These are phyloP conservation scores for Corrigiola litoralis DNA, from an alignment of 179 eudicot species.

Conservation along the genomic window DNA sequence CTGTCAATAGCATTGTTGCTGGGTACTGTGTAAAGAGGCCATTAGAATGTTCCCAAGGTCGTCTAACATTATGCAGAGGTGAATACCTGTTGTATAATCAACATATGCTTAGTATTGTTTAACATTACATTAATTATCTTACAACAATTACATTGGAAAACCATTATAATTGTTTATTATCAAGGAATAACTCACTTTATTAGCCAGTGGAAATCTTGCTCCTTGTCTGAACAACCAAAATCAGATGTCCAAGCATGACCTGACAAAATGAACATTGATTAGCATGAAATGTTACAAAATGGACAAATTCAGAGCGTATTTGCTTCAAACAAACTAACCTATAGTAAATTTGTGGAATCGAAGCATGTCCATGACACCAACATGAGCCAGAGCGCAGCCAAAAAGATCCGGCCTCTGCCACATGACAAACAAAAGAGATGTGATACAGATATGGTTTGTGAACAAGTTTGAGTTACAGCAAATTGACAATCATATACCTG, in stretches of 20 bases:
- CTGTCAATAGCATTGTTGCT: constrained; percentile 77
- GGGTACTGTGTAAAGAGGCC: constrained; percentile 58
- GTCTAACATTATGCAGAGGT: constrained; percentile 84
- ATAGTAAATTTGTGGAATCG: constrained; percentile 91
- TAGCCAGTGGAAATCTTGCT: constrained; percentile 78
- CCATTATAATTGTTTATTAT: neutral
- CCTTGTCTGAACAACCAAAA: constrained; percentile 87
- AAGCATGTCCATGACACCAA: constrained; percentile 97
- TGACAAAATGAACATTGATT: constrained; percentile 22
- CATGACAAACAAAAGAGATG: constrained; percentile 91
- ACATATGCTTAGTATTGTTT: neutral
- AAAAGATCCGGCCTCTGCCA: constrained; percentile 96
- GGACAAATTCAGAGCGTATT: neutral
- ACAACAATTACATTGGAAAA: constrained; percentile 1
- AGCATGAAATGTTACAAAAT: neutral
- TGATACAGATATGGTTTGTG: no score
- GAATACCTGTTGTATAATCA: constrained; percentile 54
- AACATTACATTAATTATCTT: no score
- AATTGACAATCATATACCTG: constrained; percentile 49
- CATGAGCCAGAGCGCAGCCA: constrained; percentile 94
- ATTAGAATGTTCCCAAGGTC: constrained; percentile 75
- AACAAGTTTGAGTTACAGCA: no score
- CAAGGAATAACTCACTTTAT: constrained; percentile 52
- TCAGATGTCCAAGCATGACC: constrained; percentile 95
- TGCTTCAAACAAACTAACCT: constrained; percentile 38